Conservation (phyloP, 495 filamentous ascomycete species). For the Delitschia confertaspora region DNA sequence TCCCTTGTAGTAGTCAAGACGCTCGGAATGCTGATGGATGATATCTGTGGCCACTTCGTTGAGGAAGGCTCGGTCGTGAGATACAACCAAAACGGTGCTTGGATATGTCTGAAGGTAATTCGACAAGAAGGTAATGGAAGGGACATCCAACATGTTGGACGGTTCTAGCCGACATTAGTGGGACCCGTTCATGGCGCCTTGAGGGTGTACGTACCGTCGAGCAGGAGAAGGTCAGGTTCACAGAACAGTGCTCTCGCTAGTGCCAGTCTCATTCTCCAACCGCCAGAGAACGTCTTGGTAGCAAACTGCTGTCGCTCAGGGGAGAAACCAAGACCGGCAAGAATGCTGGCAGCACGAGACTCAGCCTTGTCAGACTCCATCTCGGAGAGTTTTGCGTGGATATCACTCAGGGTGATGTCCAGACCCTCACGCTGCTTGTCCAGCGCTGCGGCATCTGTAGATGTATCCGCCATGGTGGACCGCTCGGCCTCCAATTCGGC, state of each 20-base stretch:
- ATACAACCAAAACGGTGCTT: slow-evolving; percentile 91
- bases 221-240: slow-evolving; percentile 90
- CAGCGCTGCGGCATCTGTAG: slow-evolving; percentile 70
- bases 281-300: slow-evolving; percentile 97
- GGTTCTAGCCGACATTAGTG: slow-evolving; percentile 53
- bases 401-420: slow-evolving; percentile 79
- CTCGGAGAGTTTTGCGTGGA: slow-evolving; percentile 85
- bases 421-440: slow-evolving; percentile 83
- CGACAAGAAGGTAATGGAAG: slow-evolving; percentile 97
- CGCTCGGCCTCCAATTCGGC: slow-evolving; percentile 71
- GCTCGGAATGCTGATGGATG: slow-evolving; percentile 93
- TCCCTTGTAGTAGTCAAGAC: slow-evolving; percentile 97
- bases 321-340: slow-evolving; percentile 96
- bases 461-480: slow-evolving; percentile 73
- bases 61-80: slow-evolving; percentile 96
- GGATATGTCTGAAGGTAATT: slow-evolving; percentile 93
- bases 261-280: slow-evolving; percentile 98
- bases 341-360: slow-evolving; percentile 85
- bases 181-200: not conserved
- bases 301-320: slow-evolving; percentile 83
- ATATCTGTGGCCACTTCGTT: slow-evolving; percentile 99
- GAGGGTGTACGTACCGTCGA: slow-evolving; percentile 53
- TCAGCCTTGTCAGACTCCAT: slow-evolving; percentile 99
- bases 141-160: slow-evolving; percentile 99
- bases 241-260: slow-evolving; percentile 94